Base-by-base conservation (phyloP, 2,329 filamentous ascomycete genomes). In the Neonectria faginata region DNA sequence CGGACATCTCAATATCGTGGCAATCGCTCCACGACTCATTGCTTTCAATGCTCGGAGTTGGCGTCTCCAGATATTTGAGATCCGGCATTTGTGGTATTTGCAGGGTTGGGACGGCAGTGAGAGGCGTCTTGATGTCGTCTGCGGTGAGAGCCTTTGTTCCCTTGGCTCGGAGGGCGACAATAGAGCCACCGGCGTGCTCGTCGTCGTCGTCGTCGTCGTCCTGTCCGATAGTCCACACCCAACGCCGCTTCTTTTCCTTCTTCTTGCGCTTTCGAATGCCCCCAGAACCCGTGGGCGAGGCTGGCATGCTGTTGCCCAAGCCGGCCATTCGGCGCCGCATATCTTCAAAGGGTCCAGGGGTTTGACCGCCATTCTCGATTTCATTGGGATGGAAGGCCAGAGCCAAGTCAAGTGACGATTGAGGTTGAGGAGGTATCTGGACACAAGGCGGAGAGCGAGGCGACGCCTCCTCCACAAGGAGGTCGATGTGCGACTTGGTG, bases 161-260 rank as follows among this genome's bases (percentile, higher is more conserved):
- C 56, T 78, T 77, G 16, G 74, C 75, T 18, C 79, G 75, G 5
- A 82, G 66, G 7, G 82, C 81, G 14, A 79, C 77, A 20, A 83
- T 76, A 2, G 82, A 81, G 1, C 80, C 82, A 39, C 80, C 81
- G 5, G 82, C 74, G 33, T 80, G 78, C 60, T 81, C 79, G 52
- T 82, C 79, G 14, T 81, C 80, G 52, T 82, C 79, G 14, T 81
- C 80, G 8, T 84, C 80, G 2, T 82, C 83, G 1, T 86, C 85
- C 63, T 84, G 82, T 3, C 84, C 86, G 48, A 91, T 89, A 1
- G 88, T 90, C 88, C 88, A 90, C 39, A 88, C 85, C 88, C 88
- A 90, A 47, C 84, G 84, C 12, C 88, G 80, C 76, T 86, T 89
- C 82, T 88, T 89, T 68, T 90, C 88, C 73, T 80, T 81, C 33